Conservation (phyloP, 2,329 filamentous ascomycete genomes). For the Aureobasidium namibiae region DNA sequence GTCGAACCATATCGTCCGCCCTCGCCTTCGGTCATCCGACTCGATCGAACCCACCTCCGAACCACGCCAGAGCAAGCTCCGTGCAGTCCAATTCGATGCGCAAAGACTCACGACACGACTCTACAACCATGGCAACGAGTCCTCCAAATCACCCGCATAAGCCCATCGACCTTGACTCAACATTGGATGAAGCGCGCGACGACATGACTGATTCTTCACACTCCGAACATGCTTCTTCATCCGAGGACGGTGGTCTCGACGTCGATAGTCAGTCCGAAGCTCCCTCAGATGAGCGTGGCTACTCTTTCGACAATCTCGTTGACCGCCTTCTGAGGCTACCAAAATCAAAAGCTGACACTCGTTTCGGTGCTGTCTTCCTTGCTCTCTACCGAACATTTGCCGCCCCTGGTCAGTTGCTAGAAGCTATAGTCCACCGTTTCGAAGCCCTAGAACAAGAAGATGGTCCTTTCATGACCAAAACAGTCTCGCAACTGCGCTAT, state of each 20-base stretch:
- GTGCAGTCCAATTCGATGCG: slow-evolving; percentile 31
- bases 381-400: slow-evolving; percentile 93
- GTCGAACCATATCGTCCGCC: slow-evolving; percentile 10
- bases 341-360: slow-evolving; percentile 77
- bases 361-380: slow-evolving; percentile 82
- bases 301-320: slow-evolving; percentile 51
- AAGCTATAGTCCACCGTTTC: slow-evolving; percentile 68
- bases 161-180: slow-evolving; percentile 45
- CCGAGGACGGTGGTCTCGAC: slow-evolving; percentile 49
- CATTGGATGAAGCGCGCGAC: slow-evolving; percentile 57
- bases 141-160: slow-evolving; percentile 33
- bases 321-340: slow-evolving; percentile 77
- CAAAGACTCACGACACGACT: slow-evolving; percentile 25
- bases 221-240: slow-evolving; percentile 56
- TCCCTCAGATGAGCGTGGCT: slow-evolving; percentile 51
- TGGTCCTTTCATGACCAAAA: slow-evolving; percentile 64
- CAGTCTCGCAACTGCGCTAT: slow-evolving; percentile 72
- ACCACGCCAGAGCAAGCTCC: slow-evolving; percentile 41
- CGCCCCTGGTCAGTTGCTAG: slow-evolving; percentile 68
- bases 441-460: slow-evolving; percentile 62
- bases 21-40: background rate
- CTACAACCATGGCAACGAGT: slow-evolving; percentile 23
- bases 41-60: slow-evolving; percentile 20
- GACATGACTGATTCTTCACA: slow-evolving; percentile 48
- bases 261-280: slow-evolving; percentile 15